Conservation (phyloP, 306 rosid species). For the Vachellia collinsii region DNA sequence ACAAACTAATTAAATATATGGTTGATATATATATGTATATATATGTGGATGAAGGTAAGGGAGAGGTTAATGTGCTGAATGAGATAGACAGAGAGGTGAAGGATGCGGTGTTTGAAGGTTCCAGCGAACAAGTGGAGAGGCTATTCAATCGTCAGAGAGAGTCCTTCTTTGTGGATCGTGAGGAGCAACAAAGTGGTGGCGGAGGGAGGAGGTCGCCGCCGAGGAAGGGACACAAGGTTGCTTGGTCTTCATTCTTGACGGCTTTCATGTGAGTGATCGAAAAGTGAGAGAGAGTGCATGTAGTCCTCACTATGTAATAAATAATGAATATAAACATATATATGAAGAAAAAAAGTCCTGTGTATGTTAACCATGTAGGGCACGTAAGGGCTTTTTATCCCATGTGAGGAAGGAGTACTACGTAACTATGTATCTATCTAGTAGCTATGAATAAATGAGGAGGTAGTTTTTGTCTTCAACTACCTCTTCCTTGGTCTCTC, state of each 20-base stretch:
- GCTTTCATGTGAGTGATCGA: conserved; percentile 21
- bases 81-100: conserved; percentile 36
- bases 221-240: neutral
- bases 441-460: neutral
- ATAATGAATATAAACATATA: neutral
- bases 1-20: neutral
- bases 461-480: neutral
- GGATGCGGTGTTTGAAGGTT: conserved; percentile 37
- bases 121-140: conserved; percentile 36
- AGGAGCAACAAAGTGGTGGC: conserved; percentile 1
- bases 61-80: conserved; percentile 43
- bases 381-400: neutral
- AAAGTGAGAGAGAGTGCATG: neutral
- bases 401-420: neutral
- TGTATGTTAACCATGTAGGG: neutral
- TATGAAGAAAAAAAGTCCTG: neutral
- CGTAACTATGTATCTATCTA: neutral
- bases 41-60: conserved; percentile 27
- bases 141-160: conserved; percentile 34
- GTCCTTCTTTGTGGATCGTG: conserved; percentile 43
- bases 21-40: neutral
- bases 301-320: neutral
- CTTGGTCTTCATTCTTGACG: conserved; percentile 29
- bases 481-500: neutral
- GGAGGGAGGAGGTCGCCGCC: neutral